Evolutionary conservation across 805 yeast species (phyloP), one percentile per base, ranked within the genome.

Genomic region (Yamadazyma olivae): DNA sequence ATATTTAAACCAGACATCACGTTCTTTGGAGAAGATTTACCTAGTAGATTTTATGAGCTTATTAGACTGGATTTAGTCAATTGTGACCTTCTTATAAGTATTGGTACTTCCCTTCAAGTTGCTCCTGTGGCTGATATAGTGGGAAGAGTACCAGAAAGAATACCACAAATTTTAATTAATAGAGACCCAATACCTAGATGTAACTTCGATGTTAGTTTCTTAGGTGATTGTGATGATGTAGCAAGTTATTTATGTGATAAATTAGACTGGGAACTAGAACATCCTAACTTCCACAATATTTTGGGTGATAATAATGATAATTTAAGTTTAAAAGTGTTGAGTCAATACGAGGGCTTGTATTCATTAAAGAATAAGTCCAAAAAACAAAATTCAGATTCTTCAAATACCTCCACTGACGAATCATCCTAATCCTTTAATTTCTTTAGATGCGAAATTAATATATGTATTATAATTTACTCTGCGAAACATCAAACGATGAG

Each of bases 1-100:
- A 90, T 67, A 71, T 85, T 64, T 87, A 89, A 89, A 53, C 95
- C 95, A 1, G 95, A 88, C 54, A 89, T 93, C 43, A 95, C 91
- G 30, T 75, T 82, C 19, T 87, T 89, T 32, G 95, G 95, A 0
- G 76, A 78, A 35, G 75, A 84, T 3, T 74, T 88, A 4, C 82
- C 82, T 13, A 46, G 35, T 12, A 40, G 51, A 17, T 68, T 57
- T 43, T 69, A 67, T 43, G 54, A 53, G 32, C 42, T 42, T 25
- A 55, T 66, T 24, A 40, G 40, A 12, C 43, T 69, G 2, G 96
- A 89, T 56, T 57, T 85, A 40, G 59, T 70, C 8, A 72, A 71
- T 25, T 89, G 95, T 13, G 96, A 89, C 54, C 81, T 91, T 49
- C 59, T 88, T 30, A 60, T 89, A 5, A 81, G 89, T 34, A 85